Conservation (phyloP, 768 basidiomycete species). For the Boletus bicolor region DNA sequence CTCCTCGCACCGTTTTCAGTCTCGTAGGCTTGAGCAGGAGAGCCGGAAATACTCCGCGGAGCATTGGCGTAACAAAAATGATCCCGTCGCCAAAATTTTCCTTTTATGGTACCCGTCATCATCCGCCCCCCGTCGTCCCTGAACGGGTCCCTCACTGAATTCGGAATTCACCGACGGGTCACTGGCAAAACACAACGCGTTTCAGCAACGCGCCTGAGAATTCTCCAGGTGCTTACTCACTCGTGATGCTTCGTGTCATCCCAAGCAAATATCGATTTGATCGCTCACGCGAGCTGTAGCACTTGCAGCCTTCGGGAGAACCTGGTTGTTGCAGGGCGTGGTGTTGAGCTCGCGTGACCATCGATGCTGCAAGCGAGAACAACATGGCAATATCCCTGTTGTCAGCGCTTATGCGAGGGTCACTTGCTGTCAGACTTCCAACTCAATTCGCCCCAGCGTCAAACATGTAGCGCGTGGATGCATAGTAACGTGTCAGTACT, state of each 20-base stretch:
- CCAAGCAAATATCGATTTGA: neutral
- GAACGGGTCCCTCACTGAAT: constrained; percentile 20
- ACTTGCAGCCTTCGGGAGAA: neutral
- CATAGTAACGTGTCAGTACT: neutral
- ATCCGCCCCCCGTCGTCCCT: constrained; percentile 22
- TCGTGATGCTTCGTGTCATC: neutral
- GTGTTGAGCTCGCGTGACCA: constrained; percentile 7
- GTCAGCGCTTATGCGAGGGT: constrained; percentile 1
- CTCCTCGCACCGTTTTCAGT: neutral
- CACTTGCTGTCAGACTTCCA: neutral
- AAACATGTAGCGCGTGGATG: neutral
- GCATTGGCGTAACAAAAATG: constrained; percentile 4
- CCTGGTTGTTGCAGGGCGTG: neutral
- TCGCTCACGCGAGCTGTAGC: neutral
- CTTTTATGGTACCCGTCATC: constrained; percentile 15
- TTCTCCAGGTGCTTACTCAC: neutral
- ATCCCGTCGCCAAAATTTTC: constrained; percentile 8
- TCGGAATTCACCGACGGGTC: neutral
- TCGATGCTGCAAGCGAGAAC: neutral
- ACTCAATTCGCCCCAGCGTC: neutral
- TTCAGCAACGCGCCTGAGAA: constrained; percentile 14
- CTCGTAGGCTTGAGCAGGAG: neutral
- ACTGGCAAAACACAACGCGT: constrained; percentile 1
- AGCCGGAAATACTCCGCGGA: constrained; percentile 19
- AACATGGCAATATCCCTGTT: neutral